Conservation (phyloP, 768 basidiomycete species). For the Tulasnella calospora region DNA sequence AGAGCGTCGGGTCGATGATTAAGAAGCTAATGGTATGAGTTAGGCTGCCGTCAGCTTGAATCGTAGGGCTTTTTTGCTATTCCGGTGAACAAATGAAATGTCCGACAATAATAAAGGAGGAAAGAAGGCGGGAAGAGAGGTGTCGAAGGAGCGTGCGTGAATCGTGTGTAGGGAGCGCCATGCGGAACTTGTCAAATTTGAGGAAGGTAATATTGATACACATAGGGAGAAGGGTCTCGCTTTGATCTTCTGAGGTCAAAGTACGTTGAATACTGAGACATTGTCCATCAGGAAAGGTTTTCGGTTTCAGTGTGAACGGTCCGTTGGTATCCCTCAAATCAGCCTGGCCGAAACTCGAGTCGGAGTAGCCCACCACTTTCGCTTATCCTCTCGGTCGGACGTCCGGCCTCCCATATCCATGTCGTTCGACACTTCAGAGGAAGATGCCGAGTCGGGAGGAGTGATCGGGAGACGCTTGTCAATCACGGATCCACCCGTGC, state of each 20-base stretch:
- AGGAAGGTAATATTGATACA: not conserved
- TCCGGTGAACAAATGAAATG: not conserved
- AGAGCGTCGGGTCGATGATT: not conserved
- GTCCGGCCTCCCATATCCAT: not conserved
- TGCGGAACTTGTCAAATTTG: not conserved
- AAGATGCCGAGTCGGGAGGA: conserved; percentile 21
- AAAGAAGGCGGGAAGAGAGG: not conserved
- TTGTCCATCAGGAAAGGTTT: not conserved
- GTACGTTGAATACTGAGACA: too few relatives aligned
- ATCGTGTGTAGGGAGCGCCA: not conserved
- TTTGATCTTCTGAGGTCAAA: not conserved
- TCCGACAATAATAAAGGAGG: not conserved
- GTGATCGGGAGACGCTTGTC: conserved; percentile 15
- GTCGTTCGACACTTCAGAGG: conserved; percentile 19
- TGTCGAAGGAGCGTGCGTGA: not conserved
- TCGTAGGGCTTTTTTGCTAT: not conserved
- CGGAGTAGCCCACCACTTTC: not conserved
- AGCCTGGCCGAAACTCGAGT: not conserved
- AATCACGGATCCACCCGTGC: not conserved
- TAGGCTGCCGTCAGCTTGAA: not conserved
- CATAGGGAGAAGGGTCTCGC: not conserved
- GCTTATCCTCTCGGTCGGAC: not conserved
- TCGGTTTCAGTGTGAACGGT: not conserved
- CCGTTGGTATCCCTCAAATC: not conserved
- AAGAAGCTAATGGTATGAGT: not conserved